Conservation (phyloP, 345 rosid species). For the Reutealis trisperma region DNA sequence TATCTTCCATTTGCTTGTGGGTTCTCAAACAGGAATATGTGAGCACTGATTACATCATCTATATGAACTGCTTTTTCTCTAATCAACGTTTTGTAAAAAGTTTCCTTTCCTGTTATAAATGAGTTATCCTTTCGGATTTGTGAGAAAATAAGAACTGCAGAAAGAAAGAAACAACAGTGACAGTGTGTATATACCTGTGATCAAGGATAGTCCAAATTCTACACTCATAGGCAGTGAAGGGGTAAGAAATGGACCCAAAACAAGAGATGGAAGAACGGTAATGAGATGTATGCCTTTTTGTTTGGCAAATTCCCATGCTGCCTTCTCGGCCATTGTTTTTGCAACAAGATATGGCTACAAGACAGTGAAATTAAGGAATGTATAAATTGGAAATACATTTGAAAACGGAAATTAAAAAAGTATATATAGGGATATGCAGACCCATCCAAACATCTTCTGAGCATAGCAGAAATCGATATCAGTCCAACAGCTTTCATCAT, state of each 20-base stretch:
- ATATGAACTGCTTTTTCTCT: conserved; percentile 23
- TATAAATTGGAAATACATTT: no score
- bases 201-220: conserved; percentile 24
- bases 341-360: conserved; percentile 32
- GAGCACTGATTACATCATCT: conserved; percentile 19
- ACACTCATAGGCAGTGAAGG: conserved; percentile 30
- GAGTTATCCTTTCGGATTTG: not conserved
- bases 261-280: conserved; percentile 28
- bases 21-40: conserved; percentile 18
- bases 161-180: not conserved
- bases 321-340: conserved; percentile 35
- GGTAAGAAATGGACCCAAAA: conserved; percentile 40
- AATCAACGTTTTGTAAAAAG: conserved; percentile 21
- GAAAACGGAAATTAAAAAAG: no score
- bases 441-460: conserved; percentile 40
- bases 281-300: conserved; percentile 37
- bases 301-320: conserved; percentile 36
- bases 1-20: conserved; percentile 21
- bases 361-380: no score
- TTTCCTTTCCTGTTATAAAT: conserved; percentile 25
- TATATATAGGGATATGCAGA: not conserved
- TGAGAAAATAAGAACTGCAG: not conserved
- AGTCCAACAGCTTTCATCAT: conserved; percentile 41
- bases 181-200: conserved; percentile 22
- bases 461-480: conserved; percentile 29